Conservation (phyloP, 2,329 filamentous ascomycete genomes). For the Cordyceps cateniannulata region DNA sequence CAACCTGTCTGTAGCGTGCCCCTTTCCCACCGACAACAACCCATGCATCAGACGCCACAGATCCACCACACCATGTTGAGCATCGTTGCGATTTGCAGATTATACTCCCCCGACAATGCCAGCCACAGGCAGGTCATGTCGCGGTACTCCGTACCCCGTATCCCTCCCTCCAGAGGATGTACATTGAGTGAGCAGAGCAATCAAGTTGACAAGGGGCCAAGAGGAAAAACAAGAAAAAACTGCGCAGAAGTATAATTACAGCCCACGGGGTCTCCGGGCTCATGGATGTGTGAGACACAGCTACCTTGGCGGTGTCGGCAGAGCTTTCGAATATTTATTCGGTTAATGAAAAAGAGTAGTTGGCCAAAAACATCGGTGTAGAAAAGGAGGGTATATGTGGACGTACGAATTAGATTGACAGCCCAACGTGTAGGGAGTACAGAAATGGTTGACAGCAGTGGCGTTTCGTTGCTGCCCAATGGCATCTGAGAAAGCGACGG, state of each 20-base stretch:
- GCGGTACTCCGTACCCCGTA: neutral
- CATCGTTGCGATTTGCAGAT: constrained; percentile 12
- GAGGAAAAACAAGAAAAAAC: neutral
- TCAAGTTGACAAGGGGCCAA: neutral
- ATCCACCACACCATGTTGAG: constrained; percentile 12
- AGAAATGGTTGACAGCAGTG: neutral
- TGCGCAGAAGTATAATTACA: neutral
- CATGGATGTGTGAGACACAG: constrained; percentile 6
- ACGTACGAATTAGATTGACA: neutral
- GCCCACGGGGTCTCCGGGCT: neutral
- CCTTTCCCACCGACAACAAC: neutral
- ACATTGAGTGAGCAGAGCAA: neutral
- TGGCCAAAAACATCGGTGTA: constrained; percentile 4
- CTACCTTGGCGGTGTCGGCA: neutral
- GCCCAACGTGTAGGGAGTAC: neutral
- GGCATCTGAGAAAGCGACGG: neutral
- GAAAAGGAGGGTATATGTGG: constrained; percentile 2
- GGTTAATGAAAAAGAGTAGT: neutral
- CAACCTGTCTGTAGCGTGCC: constrained; percentile 7
- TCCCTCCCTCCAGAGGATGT: too few species aligned
- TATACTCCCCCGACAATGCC: neutral
- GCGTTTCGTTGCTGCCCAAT: constrained; percentile 10
- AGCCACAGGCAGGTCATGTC: neutral
- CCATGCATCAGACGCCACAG: constrained; percentile 9
- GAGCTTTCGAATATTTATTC: neutral